phyloP scores from a whole-genome alignment of 2,329 filamentous ascomycete genomes.

The Aspergillus sp. region DNA sequence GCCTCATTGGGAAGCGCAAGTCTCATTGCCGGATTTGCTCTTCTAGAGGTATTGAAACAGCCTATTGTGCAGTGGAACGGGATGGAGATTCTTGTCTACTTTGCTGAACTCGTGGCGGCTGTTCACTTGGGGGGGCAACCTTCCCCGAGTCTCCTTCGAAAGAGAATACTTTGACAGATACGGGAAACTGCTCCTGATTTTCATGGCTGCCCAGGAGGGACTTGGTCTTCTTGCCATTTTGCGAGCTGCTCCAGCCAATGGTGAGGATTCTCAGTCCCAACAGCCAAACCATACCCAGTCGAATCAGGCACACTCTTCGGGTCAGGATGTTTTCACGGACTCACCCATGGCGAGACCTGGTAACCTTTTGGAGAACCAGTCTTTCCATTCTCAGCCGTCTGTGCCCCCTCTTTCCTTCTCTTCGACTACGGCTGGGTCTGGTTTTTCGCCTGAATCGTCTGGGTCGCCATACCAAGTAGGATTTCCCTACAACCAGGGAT shows the following conservation, averaged over 20 bases:
- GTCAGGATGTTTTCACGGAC: conserved; percentile 1
- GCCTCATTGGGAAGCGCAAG: conserved; percentile 34
- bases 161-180: conserved; percentile 34
- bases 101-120: conserved; percentile 34
- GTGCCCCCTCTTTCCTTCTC: conserved; percentile 27
- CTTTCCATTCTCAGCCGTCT: conserved; percentile 10
- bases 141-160: conserved; percentile 24
- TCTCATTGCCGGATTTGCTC: conserved; percentile 35
- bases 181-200: conserved; percentile 32
- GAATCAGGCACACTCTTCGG: background rate
- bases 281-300: conserved; percentile 3
- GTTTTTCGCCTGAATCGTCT: conserved; percentile 21
- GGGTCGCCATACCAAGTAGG: conserved; percentile 17
- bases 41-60: conserved; percentile 33
- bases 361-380: conserved; percentile 2
- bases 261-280: conserved; percentile 3
- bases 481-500: conserved; percentile 13
- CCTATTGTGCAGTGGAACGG: conserved; percentile 34
- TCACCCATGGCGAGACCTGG: conserved; percentile 8
- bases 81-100: conserved; percentile 33
- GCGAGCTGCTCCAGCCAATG: conserved; percentile 4
- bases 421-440: conserved; percentile 19
- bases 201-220: conserved; percentile 37
- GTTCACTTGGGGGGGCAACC: conserved; percentile 31
- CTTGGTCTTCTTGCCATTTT: conserved; percentile 25